Evolutionary conservation across 208 protist species (phyloP).

Genomic region (Crithidia sp.): DNA sequence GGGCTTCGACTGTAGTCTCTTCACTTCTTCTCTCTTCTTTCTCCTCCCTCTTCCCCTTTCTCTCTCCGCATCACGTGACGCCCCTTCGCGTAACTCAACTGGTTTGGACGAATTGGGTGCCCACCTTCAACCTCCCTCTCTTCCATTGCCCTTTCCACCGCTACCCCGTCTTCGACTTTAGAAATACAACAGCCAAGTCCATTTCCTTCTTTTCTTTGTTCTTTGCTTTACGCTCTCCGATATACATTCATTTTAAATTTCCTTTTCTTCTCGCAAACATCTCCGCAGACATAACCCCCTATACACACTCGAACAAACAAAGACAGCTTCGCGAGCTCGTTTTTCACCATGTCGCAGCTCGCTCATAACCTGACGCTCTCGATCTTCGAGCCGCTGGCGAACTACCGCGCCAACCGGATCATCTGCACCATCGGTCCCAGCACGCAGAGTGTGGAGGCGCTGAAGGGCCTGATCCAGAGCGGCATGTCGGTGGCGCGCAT

Average conservation of each 20-base stretch:
- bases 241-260: neutral
- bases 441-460: conserved; percentile 93
- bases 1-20: too few relatives aligned
- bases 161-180: too few relatives aligned
- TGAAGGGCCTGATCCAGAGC: conserved; percentile 93
- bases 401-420: conserved; percentile 91
- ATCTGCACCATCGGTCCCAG: conserved; percentile 97
- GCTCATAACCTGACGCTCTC: conserved; percentile 88
- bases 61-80: neutral
- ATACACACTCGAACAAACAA: neutral
- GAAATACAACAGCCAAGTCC: too few relatives aligned
- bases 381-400: conserved; percentile 86
- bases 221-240: neutral
- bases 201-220: neutral
- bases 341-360: conserved; percentile 78
- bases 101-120: neutral
- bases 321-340: neutral
- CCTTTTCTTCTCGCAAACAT: neutral
- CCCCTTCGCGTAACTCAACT: neutral
- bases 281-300: neutral
- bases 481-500: conserved; percentile 97
- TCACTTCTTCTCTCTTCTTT: too few relatives aligned
- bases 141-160: too few relatives aligned
- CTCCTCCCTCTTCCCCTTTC: neutral
- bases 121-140: too few relatives aligned